Conservation (phyloP, 2,329 filamentous ascomycete genomes). For the Xylaria sp. region DNA sequence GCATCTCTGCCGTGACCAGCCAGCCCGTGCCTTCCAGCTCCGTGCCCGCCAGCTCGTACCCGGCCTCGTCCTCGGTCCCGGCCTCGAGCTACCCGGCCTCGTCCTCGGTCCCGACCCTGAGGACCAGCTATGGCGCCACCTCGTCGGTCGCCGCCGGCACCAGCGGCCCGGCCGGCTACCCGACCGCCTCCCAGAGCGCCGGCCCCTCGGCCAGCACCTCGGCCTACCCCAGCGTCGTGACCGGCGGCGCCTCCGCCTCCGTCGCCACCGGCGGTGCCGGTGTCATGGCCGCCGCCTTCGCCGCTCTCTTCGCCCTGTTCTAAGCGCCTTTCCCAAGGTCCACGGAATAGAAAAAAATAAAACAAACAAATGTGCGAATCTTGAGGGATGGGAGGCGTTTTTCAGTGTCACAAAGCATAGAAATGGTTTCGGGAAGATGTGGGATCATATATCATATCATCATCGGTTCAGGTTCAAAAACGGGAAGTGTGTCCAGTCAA, state of each 20-base stretch:
- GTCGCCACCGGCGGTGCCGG: constrained; percentile 28
- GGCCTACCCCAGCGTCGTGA: constrained; percentile 19
- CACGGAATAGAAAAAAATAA: too few species aligned
- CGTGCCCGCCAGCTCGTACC: background rate
- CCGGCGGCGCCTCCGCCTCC: constrained; percentile 26
- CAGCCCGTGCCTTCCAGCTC: constrained; percentile 3
- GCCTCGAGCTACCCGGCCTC: constrained; percentile 5
- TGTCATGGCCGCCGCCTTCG: constrained; percentile 25
- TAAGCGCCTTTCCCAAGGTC: too few species aligned
- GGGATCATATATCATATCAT: too few species aligned
- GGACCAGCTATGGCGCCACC: constrained; percentile 38
- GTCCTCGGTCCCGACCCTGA: constrained; percentile 10
- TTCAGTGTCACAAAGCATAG: too few species aligned
- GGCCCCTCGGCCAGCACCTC: constrained; percentile 5
- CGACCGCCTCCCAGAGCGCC: background rate
- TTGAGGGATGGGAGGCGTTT: too few species aligned
- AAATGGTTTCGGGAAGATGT: too few species aligned
- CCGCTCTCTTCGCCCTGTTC: constrained; percentile 30
- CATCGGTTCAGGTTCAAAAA: too few species aligned
- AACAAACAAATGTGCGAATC: too few species aligned
- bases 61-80: constrained; percentile 3
- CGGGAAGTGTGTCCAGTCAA: too few species aligned
- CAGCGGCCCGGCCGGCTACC: constrained; percentile 35
- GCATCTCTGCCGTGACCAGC: background rate
- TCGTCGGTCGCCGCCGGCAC: constrained; percentile 65